Base-by-base conservation (phyloP, 2,329 filamentous ascomycete species). In the Mariannaea elegans region DNA sequence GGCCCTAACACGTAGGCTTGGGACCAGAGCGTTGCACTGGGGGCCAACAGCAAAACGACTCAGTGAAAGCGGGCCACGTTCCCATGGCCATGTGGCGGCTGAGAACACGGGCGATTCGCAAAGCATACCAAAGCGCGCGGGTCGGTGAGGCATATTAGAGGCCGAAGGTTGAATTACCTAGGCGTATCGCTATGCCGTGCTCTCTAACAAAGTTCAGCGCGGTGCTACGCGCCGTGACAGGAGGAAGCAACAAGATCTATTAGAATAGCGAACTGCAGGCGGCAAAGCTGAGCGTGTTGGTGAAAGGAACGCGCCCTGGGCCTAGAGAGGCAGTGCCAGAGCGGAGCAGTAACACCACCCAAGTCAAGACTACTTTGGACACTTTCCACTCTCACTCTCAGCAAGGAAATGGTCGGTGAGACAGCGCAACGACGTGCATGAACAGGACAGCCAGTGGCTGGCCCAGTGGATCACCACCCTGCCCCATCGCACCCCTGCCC, bases 361-460 rank as follows among this genome's bases (percentile, higher is more conserved):
- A 44, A 48, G 38, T 53, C 57, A 51, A 59, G 58, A 55, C 64
- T 60, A 66, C 63, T 58, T 62, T 59, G 63, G 52, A n/a, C 61
- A 51, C 51, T 58, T 59, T 64, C 59, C 51, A 50, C 54, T 61
- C 60, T 60, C 39, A 9, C 21, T 24, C 39, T 44, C 10, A 24
- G 39, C 19, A 53, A 41, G 48, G 61, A 65, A 71, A 72, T 61
- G 68, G 71, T 73, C 71, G 71, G 71, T 73, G 71, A 73, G 63
- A 69, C 65, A 71, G 67, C 68, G 56, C 64, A 55, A 69, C 58
- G 61, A 68, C 64, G 62, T 73, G 72, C 72, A 73, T 73, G 71
- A 73, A 73, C 71, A 71, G 68, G 65, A 71, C 67, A 66, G 56
- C 65, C 66, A 65, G 70, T 72, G 70, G 69, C 70, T 72, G 67